Evolutionary conservation across 2,329 filamentous ascomycete genomes (phyloP).

Genomic region (Colletotrichum tropicicola): DNA sequence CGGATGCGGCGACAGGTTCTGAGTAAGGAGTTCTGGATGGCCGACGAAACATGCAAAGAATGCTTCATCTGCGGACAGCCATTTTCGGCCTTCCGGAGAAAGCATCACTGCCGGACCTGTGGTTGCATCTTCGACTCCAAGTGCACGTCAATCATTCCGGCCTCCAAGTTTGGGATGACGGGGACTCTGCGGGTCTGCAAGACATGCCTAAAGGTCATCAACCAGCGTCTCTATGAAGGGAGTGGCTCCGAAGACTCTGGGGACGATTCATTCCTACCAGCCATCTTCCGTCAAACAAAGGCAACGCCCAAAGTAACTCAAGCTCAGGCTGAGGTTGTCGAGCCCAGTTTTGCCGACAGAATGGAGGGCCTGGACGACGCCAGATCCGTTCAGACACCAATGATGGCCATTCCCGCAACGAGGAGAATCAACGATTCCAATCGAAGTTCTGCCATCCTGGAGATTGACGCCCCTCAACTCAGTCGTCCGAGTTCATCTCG

Average conservation of each 20-base stretch:
- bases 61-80: conserved; percentile 92
- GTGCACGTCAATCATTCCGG: conserved; percentile 91
- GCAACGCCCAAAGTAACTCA: conserved; percentile 44
- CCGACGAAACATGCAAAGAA: conserved; percentile 96
- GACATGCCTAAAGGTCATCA: conserved; percentile 90
- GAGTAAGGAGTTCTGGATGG: conserved; percentile 99
- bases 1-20: conserved; percentile 87
- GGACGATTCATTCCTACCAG: conserved; percentile 75
- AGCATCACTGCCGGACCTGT: conserved; percentile 95
- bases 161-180: conserved; percentile 85
- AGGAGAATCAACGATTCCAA: conserved; percentile 78
- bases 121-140: conserved; percentile 99
- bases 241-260: conserved; percentile 89
- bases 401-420: conserved; percentile 76
- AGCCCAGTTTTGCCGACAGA: conserved; percentile 49
- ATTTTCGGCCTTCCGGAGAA: conserved; percentile 93
- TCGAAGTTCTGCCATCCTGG: conserved; percentile 86
- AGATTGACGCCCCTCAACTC: conserved; percentile 86
- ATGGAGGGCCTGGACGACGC: conserved; percentile 55
- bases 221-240: conserved; percentile 81
- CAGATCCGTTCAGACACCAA: conserved; percentile 69
- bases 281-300: conserved; percentile 66
- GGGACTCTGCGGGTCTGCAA: conserved; percentile 91
- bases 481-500: conserved; percentile 93
- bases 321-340: conserved; percentile 50